Evolutionary conservation across 2,329 filamentous ascomycete species (phyloP).

Genomic region (Penicillium paneum): DNA sequence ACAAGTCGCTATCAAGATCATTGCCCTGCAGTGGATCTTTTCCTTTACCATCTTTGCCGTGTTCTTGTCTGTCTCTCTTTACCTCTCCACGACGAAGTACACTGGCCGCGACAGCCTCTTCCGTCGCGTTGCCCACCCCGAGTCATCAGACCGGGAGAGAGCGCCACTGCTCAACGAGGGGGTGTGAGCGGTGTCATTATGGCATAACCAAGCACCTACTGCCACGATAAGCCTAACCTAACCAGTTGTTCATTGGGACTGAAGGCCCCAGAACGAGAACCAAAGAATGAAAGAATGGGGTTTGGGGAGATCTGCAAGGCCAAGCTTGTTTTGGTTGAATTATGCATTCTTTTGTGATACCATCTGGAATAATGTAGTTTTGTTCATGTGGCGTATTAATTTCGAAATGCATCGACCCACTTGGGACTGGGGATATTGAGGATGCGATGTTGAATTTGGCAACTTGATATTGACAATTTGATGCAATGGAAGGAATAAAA

Average conservation of each 20-base stretch:
- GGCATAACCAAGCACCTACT: neutral
- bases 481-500: neutral
- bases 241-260: neutral
- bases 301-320: neutral
- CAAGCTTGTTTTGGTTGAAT: neutral
- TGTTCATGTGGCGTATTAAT: neutral
- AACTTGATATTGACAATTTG: neutral
- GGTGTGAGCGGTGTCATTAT: slow-evolving; percentile 4
- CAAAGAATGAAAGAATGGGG: neutral
- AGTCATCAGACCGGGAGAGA: slow-evolving; percentile 51
- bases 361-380: neutral
- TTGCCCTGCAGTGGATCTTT: slow-evolving; percentile 91
- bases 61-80: slow-evolving; percentile 66
- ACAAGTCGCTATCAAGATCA: slow-evolving; percentile 68
- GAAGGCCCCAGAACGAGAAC: neutral
- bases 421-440: neutral
- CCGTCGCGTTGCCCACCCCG: slow-evolving; percentile 31
- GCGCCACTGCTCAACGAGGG: slow-evolving; percentile 51
- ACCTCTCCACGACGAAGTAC: slow-evolving; percentile 36
- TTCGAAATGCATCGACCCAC: slow-evolving; percentile 1
- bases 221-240: neutral
- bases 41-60: slow-evolving; percentile 77
- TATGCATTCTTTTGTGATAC: neutral
- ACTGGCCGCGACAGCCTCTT: slow-evolving; percentile 37
- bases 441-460: neutral